Evolutionary conservation across 371 early-diverging fungal genomes (phyloP).

Genomic region (Mortierella sp.): DNA sequence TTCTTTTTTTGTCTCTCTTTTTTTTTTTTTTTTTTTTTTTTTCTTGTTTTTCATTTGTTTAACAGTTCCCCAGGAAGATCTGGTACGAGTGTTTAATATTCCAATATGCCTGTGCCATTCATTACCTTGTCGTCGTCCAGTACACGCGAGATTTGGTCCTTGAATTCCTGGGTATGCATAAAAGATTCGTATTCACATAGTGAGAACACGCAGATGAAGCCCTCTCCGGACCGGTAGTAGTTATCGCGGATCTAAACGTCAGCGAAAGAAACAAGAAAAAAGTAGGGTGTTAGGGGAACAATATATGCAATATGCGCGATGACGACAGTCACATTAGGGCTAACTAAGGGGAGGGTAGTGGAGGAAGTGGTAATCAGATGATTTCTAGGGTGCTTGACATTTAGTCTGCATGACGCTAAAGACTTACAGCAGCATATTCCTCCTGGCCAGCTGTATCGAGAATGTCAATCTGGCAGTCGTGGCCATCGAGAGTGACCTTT

Average conservation of each 20-base stretch:
- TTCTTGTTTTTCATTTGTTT: neutral
- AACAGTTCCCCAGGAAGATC: neutral
- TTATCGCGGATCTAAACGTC: conserved; percentile 85
- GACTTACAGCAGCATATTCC: conserved; percentile 83
- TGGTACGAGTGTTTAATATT: conserved; percentile 1
- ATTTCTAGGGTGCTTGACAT: neutral
- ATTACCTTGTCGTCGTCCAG: conserved; percentile 84
- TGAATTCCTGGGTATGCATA: conserved; percentile 86
- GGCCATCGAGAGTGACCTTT: conserved; percentile 74
- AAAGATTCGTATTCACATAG: conserved; percentile 87
- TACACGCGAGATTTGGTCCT: conserved; percentile 91
- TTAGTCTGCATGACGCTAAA: too few relatives aligned
- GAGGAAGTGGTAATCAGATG: neutral
- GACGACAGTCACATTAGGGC: neutral
- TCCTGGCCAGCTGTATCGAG: conserved; percentile 96
- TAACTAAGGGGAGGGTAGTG: neutral
- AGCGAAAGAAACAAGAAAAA: neutral
- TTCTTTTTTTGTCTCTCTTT: too few relatives aligned
- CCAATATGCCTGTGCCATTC: conserved; percentile 5
- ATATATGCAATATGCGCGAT: conserved; percentile 1
- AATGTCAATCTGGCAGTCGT: conserved; percentile 91
- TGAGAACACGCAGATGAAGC: conserved; percentile 91
- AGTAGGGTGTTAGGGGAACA: neutral
- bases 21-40: neutral
- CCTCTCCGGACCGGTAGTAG: conserved; percentile 93